Base-by-base conservation (phyloP, 192 early-diverging fungal species). In the Geranomyces michiganensis region DNA sequence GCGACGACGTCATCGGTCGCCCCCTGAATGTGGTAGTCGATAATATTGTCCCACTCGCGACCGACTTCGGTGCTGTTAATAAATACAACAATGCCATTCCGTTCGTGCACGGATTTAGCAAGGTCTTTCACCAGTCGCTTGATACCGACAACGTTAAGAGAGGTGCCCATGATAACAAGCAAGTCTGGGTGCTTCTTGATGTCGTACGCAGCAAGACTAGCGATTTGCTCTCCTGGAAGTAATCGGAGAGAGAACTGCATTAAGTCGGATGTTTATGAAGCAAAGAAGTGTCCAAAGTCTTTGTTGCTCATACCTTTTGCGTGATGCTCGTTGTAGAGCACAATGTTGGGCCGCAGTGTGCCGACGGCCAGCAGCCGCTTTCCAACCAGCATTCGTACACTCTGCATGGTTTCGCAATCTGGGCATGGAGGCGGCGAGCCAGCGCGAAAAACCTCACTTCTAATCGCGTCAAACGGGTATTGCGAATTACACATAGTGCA, bases 271-370 rank as follows among this genome's bases (percentile, higher is more conserved):
- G 10, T 19, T 47, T 47, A 10, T 19, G 12, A 47, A 14, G 19
- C 19, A 47, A 47, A 47, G 10, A 14, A 47, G 46, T 10, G 19
- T 14, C 19, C 21, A 29, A 29, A 19, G 46, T 14, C 46, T 21
- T 58, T 12, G 12, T 10, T 27, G 22, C 10, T 3, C 62, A 22
- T 63, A 82, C 92, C 93, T 63, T 86, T 70, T 0, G 88, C 77
- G 75, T 96, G 94, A 65, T 89, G 84, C 74, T 99, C 97, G 71
- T 96, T 96, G 84, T 99, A 99, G 7, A 99, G 80, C 3, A 99
- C 92, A 79, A 99, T 92, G 72, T 92, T 91, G 17, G 97, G 97
- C 67, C 96, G 82, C 27, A 99, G 68, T 7, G 88, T 86, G 7
- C 97, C 97, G 10, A 89, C 79, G 8, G 89, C 80, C 0, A 92